These are phyloP conservation scores for Cardamine chenopodiifolia DNA, from an alignment of 345 rosid species.

Conservation along the genomic window DNA sequence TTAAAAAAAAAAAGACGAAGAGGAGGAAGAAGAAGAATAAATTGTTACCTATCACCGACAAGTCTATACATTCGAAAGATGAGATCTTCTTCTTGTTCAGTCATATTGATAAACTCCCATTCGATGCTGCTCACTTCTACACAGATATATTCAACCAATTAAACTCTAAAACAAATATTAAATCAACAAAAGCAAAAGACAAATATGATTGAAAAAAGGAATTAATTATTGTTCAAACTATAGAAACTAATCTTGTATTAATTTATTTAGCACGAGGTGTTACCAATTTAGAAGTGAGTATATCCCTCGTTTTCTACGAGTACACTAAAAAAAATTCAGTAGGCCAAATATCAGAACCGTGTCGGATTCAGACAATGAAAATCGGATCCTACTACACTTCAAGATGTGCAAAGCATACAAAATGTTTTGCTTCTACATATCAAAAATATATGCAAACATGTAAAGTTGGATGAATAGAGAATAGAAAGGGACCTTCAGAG, in stretches of 20 bases:
- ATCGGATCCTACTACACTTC: slow-evolving; percentile 9
- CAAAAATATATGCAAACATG: slow-evolving; percentile 7
- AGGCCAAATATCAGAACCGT: background rate
- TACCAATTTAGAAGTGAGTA: slow-evolving; percentile 4
- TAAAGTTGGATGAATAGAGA: background rate
- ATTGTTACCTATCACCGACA: slow-evolving; percentile 59
- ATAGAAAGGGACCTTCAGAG: slow-evolving; percentile 37
- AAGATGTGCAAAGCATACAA: slow-evolving; percentile 16
- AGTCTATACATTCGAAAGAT: slow-evolving; percentile 67
- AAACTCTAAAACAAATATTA: background rate
- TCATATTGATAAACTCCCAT: slow-evolving; percentile 65
- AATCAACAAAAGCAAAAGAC: background rate
- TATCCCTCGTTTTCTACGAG: slow-evolving; percentile 5
- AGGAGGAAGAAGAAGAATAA: background rate
- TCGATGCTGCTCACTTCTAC: slow-evolving; percentile 66
- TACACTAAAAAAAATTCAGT: background rate
- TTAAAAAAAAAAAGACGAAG: too few species aligned
- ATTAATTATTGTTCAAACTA: background rate
- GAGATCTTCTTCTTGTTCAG: slow-evolving; percentile 71
- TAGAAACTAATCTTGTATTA: background rate
- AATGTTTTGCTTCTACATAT: background rate
- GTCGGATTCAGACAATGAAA: background rate
- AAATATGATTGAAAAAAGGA: background rate
- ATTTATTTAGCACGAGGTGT: background rate
- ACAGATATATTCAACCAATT: background rate